Percentiles rank a stretch among this genome's conserved stretches.
Conservation (phyloP, 148 eudicot genomes). For the Vaccinium vitisidaea region DNA sequence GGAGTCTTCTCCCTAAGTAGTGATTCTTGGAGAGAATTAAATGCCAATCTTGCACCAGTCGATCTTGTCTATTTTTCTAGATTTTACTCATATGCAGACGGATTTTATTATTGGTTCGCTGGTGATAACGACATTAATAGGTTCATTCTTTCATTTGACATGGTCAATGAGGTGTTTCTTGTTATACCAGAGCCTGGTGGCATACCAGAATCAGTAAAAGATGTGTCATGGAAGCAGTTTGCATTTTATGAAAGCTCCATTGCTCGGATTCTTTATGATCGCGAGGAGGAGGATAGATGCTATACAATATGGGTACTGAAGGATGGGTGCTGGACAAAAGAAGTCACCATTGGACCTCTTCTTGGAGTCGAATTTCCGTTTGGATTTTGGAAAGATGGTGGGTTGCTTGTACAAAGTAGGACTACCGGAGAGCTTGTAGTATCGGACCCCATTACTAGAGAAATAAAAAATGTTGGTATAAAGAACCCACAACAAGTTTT, state of each 20-base stretch:
- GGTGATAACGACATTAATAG: not conserved
- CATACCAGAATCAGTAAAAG: not conserved
- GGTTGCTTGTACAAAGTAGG: not conserved
- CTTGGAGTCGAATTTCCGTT: not conserved
- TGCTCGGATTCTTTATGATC: not conserved
- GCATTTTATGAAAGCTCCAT: not conserved
- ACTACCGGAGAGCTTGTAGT: not conserved
- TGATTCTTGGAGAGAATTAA: not conserved
- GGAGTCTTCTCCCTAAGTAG: not conserved
- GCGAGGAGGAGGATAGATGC: not conserved
- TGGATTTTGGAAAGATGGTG: conserved; percentile 6
- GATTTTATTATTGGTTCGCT: not conserved
- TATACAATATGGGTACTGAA: conserved; percentile 3
- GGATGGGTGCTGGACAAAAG: not conserved
- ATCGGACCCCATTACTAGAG: not conserved
- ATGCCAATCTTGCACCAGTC: not conserved
- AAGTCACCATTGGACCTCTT: conserved; percentile 8
- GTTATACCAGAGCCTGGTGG: not conserved
- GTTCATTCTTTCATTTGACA: not conserved
- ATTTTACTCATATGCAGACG: not conserved
- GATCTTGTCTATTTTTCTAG: not conserved
- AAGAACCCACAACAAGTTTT: not conserved
- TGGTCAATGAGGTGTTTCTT: not conserved
- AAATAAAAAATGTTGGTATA: not conserved
- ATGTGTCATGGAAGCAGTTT: not conserved